A percentile compares a stretch with the other conserved stretches of the same genome.
These are phyloP conservation scores for Aspergillus jensenii DNA, from an alignment of 2,329 filamentous ascomycete species.

Conservation along the genomic window DNA sequence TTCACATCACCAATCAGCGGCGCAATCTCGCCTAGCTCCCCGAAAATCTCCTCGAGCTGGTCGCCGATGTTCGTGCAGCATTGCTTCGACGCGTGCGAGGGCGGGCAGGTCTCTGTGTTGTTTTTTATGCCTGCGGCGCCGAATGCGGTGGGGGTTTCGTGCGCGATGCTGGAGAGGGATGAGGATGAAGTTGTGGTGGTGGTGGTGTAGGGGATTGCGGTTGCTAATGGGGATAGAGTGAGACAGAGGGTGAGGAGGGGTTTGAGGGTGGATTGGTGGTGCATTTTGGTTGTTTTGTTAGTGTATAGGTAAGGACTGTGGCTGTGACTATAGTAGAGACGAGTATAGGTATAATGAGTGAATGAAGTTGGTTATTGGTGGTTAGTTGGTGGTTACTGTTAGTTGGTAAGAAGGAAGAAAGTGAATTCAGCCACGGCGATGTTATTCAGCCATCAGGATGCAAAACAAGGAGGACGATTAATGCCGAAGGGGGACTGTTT, in stretches of 20 bases:
- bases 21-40: constrained; percentile 20
- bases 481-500: no score
- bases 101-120: constrained; percentile 24
- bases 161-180: not conserved
- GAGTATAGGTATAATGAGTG: no score
- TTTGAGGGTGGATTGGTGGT: not conserved
- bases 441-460: no score
- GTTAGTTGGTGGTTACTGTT: no score
- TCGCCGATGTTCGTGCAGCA: constrained; percentile 27
- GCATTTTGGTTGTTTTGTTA: not conserved
- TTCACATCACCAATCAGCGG: constrained; percentile 21
- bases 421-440: no score
- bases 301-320: not conserved
- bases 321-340: no score
- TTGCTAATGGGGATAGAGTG: constrained; percentile 1
- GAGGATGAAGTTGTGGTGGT: not conserved
- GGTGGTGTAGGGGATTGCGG: not conserved
- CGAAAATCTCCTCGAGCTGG: constrained; percentile 15
- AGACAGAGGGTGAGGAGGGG: constrained; percentile 1
- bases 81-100: constrained; percentile 20
- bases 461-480: no score
- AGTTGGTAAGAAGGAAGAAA: not conserved
- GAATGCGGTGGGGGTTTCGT: constrained; percentile 6
- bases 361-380: no score
- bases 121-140: constrained; percentile 8